Base-by-base conservation (phyloP, 768 basidiomycete genomes). In the Lenzites betulinus region DNA sequence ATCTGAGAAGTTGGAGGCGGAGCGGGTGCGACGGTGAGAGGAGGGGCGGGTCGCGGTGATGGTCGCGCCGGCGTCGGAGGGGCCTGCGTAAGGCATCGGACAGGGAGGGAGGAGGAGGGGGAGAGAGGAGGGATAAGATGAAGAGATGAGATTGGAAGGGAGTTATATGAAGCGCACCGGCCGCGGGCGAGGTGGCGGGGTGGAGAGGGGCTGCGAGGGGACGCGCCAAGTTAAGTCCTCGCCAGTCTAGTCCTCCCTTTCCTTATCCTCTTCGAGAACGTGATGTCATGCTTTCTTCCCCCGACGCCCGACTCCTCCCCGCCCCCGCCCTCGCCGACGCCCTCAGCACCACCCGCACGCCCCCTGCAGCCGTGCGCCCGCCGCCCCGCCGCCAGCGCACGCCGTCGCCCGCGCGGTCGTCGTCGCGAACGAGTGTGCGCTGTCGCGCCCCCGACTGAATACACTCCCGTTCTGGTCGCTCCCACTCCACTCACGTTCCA, bases 1-100 rank as follows among this genome's bases (percentile, higher is more conserved):
- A 26, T 78, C 75, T 42, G 77, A 73, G 67, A 79, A 79, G 6
- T 73, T 58, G 41, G 52, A 35, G 56, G 65, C 59, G 33, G 72
- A 73, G 62, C 71, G 70, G 28, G 72, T 60, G 63, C 72, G 70
- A 41, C 72, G 64, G 66, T 73, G 71, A 48, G 51, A 51, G 57
- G 65, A 35, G 25, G 65, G 54, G 22, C 60, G 65, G 35, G 65
- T 58, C 56, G 69, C 67, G 50, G 69, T 61, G 42, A 59, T 55
- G 28, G 62, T 63, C 20, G 62, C 50, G 53, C 46, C 25, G 28
- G 54, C 44, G 51, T 58, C 61, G 58, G 68, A 63, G 54, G 70
- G 70, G 23, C 58, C 57, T 20, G 67, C 60, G 68, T 71, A 71
- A 49, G 70, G 70, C 70, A 71, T 71, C 30, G 64, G 47, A 47